Percentiles rank a stretch among this genome's conserved stretches.
Conservation (phyloP, 257 asterid species). For the Solanum sparsipilum region DNA sequence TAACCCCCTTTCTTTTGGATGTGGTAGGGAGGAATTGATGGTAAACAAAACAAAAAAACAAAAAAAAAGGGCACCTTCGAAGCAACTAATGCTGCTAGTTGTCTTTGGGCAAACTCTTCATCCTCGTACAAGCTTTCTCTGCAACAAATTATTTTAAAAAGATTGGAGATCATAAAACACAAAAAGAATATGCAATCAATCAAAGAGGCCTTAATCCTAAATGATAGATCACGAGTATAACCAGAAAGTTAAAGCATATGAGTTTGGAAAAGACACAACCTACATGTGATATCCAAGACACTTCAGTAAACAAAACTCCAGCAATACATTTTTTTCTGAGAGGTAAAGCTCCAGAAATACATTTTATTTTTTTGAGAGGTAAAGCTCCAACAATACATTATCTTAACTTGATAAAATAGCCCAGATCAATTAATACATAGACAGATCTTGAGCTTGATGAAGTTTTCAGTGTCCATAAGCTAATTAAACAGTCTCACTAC, state of each 20-base stretch:
- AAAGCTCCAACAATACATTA: neutral
- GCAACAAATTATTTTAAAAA: constrained; percentile 3
- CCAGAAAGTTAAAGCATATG: neutral
- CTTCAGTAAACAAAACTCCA: neutral
- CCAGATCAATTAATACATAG: neutral
- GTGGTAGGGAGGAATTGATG: neutral
- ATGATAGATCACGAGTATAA: neutral
- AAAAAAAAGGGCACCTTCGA: constrained; percentile 43
- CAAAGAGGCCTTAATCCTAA: neutral
- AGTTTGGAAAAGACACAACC: neutral
- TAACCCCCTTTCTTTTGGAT: neutral
- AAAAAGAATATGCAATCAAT: neutral
- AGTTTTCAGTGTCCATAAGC: neutral
- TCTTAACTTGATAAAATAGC: neutral
- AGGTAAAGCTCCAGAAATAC: neutral
- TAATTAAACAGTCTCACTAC: neutral
- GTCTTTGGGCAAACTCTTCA: constrained; percentile 66
- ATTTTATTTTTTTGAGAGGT: neutral
- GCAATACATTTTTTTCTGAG: too few relatives aligned
- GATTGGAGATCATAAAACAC: neutral
- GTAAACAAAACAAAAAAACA: neutral
- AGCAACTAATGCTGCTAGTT: constrained; percentile 69
- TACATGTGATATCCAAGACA: neutral
- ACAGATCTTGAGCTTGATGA: neutral
- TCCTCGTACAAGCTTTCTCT: constrained; percentile 72